Evolutionary conservation across 768 basidiomycete species (phyloP), one percentile per base, ranked within the genome.

Genomic region (Melanogaster broomeanus): DNA sequence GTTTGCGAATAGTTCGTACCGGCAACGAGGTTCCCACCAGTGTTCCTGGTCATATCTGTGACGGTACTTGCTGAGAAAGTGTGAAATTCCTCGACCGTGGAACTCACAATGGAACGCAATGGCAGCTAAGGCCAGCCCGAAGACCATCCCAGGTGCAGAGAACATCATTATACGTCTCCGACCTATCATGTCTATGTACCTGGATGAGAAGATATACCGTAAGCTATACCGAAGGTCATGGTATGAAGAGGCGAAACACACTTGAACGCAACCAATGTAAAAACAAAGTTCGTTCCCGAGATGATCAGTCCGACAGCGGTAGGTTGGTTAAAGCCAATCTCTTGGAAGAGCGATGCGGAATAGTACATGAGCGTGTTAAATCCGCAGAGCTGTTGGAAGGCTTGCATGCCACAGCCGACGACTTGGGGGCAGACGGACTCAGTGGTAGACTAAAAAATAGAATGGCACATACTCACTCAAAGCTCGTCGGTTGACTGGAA

Each of bases 341-440:
- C 77, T 57, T 86, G 80, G 74, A 92, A 92, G 12, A 92, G 76
- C 0, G 88, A 89, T 4, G 89, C 85, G 19, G 85, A 86, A 62
- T 86, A 85, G 60, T 79, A 82, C 80, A 84, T 83, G 51, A 90
- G 77, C 0, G 90, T 89, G 61, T 92, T 91, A 75, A 90, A 91
- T 2, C 90, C 90, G 54, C 84, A 91, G 0, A 92, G 75, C 63
- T 92, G 90, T 62, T 93, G 90, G 68, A 84, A 85, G 0, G 86
- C 88, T 71, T 92, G 90, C 68, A 92, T 81, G 39, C 87, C 90
- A 62, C 87, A 88, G 10, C 81, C 86, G 13, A 93, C 76, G 56
- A 88, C 87, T 89, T 50, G 12, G 43, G 21, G 33, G 49, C 15
- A 38, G 15, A 27, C 42, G 25, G 24, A 12, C 1, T 33, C 11